Evolutionary conservation across 1,284 basidiomycete genomes (phyloP).

Genomic region (Cutaneotrichosporon daszewskae): DNA sequence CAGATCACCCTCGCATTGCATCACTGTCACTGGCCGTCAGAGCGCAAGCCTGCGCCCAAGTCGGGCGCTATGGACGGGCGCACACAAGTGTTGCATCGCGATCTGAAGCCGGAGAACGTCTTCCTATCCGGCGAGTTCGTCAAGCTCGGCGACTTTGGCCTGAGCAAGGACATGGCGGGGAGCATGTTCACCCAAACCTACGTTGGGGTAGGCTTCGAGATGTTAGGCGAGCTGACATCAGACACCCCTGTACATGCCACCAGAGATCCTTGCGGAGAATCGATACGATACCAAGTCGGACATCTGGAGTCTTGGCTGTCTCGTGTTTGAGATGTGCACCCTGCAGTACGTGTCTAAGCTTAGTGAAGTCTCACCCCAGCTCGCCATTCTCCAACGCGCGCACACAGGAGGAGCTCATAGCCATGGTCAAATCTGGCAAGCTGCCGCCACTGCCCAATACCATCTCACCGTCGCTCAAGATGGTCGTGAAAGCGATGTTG

Average conservation of each 20-base stretch:
- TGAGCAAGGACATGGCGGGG: constrained; percentile 83
- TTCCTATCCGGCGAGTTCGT: constrained; percentile 54
- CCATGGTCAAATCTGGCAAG: constrained; percentile 43
- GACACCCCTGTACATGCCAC: constrained; percentile 99
- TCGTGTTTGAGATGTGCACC: constrained; percentile 92
- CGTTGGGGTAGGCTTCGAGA: constrained; percentile 67
- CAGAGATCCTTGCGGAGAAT: constrained; percentile 92
- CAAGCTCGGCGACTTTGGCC: constrained; percentile 93
- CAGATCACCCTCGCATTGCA: constrained; percentile 86
- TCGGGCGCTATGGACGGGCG: neutral
- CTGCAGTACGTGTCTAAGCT: constrained; percentile 54
- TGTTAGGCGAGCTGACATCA: constrained; percentile 33
- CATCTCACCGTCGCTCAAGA: constrained; percentile 34
- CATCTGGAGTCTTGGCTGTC: constrained; percentile 95
- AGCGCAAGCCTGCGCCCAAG: constrained; percentile 16
- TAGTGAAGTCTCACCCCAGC: constrained; percentile 14
- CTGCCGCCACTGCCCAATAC: constrained; percentile 39
- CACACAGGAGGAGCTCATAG: constrained; percentile 44
- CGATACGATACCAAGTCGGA: constrained; percentile 96
- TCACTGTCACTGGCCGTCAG: constrained; percentile 66
- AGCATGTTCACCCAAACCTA: constrained; percentile 90
- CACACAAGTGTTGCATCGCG: constrained; percentile 78
- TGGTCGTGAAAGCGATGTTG: constrained; percentile 42
- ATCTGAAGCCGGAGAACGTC: constrained; percentile 90
- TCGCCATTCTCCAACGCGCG: constrained; percentile 45